Evolutionary conservation across 1,284 basidiomycete genomes (phyloP), one percentile per base, ranked within the genome.

Genomic region (Clitocybe nebularis): DNA sequence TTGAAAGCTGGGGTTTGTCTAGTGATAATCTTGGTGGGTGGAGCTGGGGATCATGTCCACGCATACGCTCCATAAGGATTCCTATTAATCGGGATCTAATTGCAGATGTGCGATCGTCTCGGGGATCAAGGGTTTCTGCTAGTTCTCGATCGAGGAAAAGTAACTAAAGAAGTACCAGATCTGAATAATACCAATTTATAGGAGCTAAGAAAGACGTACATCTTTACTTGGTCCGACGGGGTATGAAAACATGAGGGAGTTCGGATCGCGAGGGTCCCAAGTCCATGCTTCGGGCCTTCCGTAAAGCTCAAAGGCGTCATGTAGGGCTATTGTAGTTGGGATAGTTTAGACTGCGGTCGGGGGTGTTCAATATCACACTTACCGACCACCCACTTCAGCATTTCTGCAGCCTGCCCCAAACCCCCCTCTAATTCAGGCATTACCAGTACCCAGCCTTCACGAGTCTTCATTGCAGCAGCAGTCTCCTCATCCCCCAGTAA

Each of bases 301-400:
- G 60, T 95, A 94, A 21, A 96, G 71, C 49, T 76, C 74, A 61
- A 93, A 93, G 1, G 84, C 81, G 60, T 95, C 92, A 57, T 95
- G 92, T 37, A 93, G 72, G 11, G 77, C 89, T 89, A 52, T 32
- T 41, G 51, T 33, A 54, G 35, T 26, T 44, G 36, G 39, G 22
- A 22, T 10, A n/a, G 35, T 23, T 16, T 30, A 19, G 22, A 20
- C n/a, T 13, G 20, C 19, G 20, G 19, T 44, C 39, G 33, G 47
- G 36, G 22, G 23, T 22, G 21, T 24, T 45, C 24, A 43, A 20
- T 41, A 37, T 19, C 20, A 11, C n/a, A 63, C 67, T 58, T 47
- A 91, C 89, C 92, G 45, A 93, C 81, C 41, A 96, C 71, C 94
- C 95, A 99, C 60, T 86, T 88, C 52, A 98, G 73, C 91, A 98